Evolutionary conservation across 2,329 filamentous ascomycete genomes (phyloP).

Genomic region (Fusarium sp.): DNA sequence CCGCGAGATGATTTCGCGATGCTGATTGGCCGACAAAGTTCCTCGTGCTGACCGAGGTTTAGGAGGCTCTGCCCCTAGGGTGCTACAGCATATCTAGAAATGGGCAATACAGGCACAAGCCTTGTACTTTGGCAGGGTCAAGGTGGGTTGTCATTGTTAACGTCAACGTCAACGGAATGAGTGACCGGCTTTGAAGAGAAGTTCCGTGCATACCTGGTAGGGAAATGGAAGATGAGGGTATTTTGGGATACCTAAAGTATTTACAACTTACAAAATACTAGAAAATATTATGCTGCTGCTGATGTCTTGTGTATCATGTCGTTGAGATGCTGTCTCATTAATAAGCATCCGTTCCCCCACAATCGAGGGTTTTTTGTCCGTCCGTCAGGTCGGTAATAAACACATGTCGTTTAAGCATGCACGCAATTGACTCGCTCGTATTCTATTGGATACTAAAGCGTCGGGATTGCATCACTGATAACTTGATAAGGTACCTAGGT

Average conservation of each 20-base stretch:
- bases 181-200: conserved; percentile 13
- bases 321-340: background rate
- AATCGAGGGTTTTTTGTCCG: background rate
- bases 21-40: conserved; percentile 49
- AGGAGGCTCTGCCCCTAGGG: conserved; percentile 16
- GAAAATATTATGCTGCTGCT: too few relatives aligned
- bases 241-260: background rate
- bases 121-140: background rate
- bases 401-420: conserved; percentile 3
- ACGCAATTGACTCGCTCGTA: conserved; percentile 5
- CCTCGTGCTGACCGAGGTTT: conserved; percentile 9
- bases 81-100: background rate
- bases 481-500: too few relatives aligned
- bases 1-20: background rate
- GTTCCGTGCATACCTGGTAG: conserved; percentile 24
- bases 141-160: background rate
- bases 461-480: conserved; percentile 32
- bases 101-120: conserved; percentile 1
- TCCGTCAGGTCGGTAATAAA: conserved; percentile 22
- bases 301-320: background rate
- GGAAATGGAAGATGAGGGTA: background rate
- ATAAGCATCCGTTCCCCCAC: background rate
- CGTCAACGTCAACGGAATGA: background rate
- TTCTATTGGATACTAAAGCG: conserved; percentile 30
- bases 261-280: background rate